phyloP scores from a whole-genome alignment of 208 protist genomes.

The Wallacemonas sp. region DNA sequence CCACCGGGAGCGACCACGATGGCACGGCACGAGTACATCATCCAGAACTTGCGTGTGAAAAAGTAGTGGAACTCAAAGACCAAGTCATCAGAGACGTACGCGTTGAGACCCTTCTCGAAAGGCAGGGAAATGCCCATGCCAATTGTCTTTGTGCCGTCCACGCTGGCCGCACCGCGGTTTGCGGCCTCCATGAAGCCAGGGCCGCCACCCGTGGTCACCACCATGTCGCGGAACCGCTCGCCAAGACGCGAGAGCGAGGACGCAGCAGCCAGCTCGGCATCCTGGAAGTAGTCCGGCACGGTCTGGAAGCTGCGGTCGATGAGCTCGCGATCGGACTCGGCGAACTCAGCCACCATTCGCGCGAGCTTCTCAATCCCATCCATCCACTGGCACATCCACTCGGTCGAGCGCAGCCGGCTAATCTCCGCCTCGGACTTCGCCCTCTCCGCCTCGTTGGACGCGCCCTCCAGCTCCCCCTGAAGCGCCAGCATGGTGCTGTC shows the following conservation, averaged over 20 bases:
- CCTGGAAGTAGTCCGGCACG: conserved; percentile 83
- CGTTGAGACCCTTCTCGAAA: conserved; percentile 93
- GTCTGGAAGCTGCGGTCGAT: conserved; percentile 58
- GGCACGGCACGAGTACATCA: conserved; percentile 93
- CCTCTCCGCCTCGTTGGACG: conserved; percentile 22
- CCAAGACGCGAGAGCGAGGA: conserved; percentile 21
- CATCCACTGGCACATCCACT: conserved; percentile 93
- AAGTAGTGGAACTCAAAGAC: conserved; percentile 96
- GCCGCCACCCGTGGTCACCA: conserved; percentile 90
- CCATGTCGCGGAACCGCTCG: conserved; percentile 56
- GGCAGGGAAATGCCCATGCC: conserved; percentile 94
- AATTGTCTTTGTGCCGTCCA: conserved; percentile 75
- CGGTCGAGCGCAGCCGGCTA: conserved; percentile 58
- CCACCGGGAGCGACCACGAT: conserved; percentile 90
- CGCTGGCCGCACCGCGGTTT: conserved; percentile 82
- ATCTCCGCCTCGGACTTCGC: conserved; percentile 36
- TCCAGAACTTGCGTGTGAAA: conserved; percentile 95
- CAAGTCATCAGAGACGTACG: conserved; percentile 80
- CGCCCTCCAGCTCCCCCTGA: conserved; percentile 21
- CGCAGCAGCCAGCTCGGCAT: conserved; percentile 8
- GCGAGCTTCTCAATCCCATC: conserved; percentile 73
- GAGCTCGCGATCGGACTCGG: conserved; percentile 36
- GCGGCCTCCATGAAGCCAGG: conserved; percentile 95
- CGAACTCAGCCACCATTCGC: conserved; percentile 63
- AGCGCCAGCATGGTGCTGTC: conserved; percentile 36